Evolutionary conservation across 257 asterid species (phyloP), one percentile per base, ranked within the genome.

Genomic region (Lavandula angustifolia): DNA sequence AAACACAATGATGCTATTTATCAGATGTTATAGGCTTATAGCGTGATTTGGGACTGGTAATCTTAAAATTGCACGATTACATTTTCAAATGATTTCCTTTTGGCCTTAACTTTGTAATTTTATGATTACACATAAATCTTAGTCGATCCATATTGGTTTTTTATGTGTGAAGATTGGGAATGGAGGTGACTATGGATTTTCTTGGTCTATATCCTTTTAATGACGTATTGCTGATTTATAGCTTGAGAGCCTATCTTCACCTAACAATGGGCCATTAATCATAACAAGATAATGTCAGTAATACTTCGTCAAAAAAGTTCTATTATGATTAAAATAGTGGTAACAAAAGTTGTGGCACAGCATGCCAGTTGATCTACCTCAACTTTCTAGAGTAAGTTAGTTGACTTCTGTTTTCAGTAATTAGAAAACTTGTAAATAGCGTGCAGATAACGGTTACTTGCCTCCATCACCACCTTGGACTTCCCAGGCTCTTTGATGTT

Each of bases 301-400:
- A 22, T 22, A 22, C 27, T 22, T 22, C 27, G 27, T 22, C 27
- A 22, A 2, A 22, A 34, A 12, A 17, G 6, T 54, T 18, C 9
- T 42, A 33, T 43, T 34, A 13, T 31, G 34, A 41, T 13, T 44
- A 51, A 13, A 11, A 17, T 31, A 16, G 31, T 49, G 8, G 16
- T 27, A 13, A 13, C 67, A 22, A 22, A 42, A 60, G 6, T 52
- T 7, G n/a, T 60, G 60, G 48, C 68, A 50, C 44, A 22, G 27
- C 31, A 38, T 49, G 42, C 31, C 62, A 40, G 53, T 34, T 34
- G 33, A 52, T 52, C 56, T 61, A 37, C 51, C 64, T 34, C 47
- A 42, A 6, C 4, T 40, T 60, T n/a, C 32, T 5, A 31, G 50
- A 51, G 61, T n/a, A 60, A 11, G 11, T 43, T 46, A 54, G 46